Base-by-base conservation (phyloP, 805 yeast genomes). In the Metschnikowia vanudenii region DNA sequence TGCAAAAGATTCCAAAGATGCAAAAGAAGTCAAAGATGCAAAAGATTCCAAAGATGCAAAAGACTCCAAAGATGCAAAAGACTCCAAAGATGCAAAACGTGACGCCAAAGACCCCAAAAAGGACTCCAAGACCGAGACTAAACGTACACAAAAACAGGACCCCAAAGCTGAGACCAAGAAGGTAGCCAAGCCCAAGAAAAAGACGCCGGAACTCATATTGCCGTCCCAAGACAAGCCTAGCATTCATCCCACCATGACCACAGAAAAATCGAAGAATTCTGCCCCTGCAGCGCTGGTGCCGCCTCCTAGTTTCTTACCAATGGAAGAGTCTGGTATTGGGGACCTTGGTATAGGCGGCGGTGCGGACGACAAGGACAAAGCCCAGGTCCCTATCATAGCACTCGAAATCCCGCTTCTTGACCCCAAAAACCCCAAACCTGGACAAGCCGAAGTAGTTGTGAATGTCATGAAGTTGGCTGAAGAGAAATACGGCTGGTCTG, bases 401-500 rank as follows among this genome's bases (percentile, higher is more conserved):
- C 59, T 81, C 9, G 74, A 79, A 46, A 71, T 81, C 8, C 85
- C 85, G 0, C 60, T 81, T 31, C 56, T 64, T 2, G 72, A 73
- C 39, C 71, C 75, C 3, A 62, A 64, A n/a, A 68, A 71, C 29
- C 82, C 82, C 3, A 59, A 66, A 43, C 79, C 81, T 3, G 85
- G 84, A 1, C 78, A 80, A 38, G 69, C 83, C 0, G 85, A 82
- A 55, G 81, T 81, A 1, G 81, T 85, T 3, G 75, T 87, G 52
- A 88, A 88, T 54, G 87, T 88, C 26, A 64, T 84, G 61, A 79
- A 81, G 54, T 65, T 85, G 44, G 86, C 92, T 4, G 96, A 88
- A 59, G 89, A 85, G 41, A 86, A 86, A 64, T 88, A 88, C 63
- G 96, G 96, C 3, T 88, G 85, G 79, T 80, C 80, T 29, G 76